Conservation (phyloP, 163 green algal genomes). For the Scenedesmus sp. region DNA sequence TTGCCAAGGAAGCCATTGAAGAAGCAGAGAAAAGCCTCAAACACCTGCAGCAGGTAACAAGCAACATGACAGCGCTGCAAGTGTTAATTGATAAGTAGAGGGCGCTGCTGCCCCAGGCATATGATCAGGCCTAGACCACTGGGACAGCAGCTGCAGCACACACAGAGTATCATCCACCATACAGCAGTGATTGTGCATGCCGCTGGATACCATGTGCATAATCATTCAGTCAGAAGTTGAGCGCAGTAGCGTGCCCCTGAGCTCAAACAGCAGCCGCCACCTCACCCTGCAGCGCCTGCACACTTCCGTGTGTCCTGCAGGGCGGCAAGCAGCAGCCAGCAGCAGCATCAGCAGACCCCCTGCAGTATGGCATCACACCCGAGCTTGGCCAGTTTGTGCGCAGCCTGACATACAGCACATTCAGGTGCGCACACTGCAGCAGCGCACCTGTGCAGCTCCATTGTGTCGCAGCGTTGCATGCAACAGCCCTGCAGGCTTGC, state of each 20-base stretch:
- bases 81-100: no score
- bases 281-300: not conserved
- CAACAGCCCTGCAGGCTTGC: no score
- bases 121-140: not conserved
- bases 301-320: not conserved
- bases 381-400: conserved; percentile 53
- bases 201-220: no score
- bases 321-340: not conserved
- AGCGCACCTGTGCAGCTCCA: not conserved
- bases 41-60: not conserved
- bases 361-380: conserved; percentile 43
- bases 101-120: not conserved
- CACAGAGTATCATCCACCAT: not conserved
- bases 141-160: not conserved
- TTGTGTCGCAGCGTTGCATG: not conserved
- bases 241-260: not conserved
- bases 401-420: conserved; percentile 57
- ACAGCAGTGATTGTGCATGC: not conserved
- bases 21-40: conserved; percentile 39
- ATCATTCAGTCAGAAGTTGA: no score
- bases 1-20: conserved; percentile 35
- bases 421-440: conserved; percentile 26
- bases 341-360: conserved; percentile 3
- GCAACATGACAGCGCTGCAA: no score
- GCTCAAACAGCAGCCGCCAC: not conserved